Conservation (phyloP, 2,329 filamentous ascomycete genomes). For the Phyllosticta citriasiana region DNA sequence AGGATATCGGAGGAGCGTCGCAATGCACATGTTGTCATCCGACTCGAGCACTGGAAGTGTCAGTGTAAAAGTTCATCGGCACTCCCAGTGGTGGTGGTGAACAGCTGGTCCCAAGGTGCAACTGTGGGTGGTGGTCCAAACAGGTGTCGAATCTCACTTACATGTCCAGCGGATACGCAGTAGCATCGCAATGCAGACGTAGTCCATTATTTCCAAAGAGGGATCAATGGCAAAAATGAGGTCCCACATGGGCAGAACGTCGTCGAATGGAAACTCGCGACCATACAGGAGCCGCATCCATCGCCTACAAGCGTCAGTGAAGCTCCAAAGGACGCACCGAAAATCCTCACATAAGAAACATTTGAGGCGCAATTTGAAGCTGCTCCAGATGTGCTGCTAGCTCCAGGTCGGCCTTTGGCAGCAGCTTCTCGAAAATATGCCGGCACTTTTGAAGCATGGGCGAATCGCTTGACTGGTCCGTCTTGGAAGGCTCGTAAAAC, state of each 20-base stretch:
- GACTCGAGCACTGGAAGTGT: conserved; percentile 58
- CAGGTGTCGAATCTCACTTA: conserved; percentile 36
- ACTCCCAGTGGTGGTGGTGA: no score
- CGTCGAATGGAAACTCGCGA: conserved; percentile 81
- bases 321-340: background rate
- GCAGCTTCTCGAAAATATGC: conserved; percentile 72
- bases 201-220: conserved; percentile 67
- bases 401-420: conserved; percentile 73
- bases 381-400: conserved; percentile 69
- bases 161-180: conserved; percentile 82
- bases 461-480: conserved; percentile 35
- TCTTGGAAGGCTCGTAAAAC: conserved; percentile 65
- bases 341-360: conserved; percentile 72
- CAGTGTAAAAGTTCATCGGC: background rate
- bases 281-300: conserved; percentile 93
- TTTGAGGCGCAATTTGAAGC: conserved; percentile 88
- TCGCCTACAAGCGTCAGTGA: conserved; percentile 45
- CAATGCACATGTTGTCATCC: conserved; percentile 79
- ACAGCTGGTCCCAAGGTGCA: no score
- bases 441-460: conserved; percentile 79
- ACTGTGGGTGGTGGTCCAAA: background rate
- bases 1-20: conserved; percentile 76
- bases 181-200: conserved; percentile 91
- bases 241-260: conserved; percentile 82
- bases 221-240: conserved; percentile 80